phyloP scores from a whole-genome alignment of 306 rosid genomes.

The Sicyos edulis region DNA sequence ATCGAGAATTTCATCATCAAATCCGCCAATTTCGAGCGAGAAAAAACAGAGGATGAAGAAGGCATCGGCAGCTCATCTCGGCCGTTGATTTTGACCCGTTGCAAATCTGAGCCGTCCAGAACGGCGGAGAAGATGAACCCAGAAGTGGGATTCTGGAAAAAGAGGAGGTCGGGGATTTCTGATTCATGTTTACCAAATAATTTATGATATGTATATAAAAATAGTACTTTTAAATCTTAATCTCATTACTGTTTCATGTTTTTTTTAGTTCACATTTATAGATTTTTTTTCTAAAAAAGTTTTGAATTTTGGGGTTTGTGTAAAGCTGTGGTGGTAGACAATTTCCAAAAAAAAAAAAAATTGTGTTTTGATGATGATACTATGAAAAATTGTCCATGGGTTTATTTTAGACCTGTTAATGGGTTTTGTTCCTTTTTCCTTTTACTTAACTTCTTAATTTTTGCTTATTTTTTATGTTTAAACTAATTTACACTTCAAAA shows the following conservation, averaged over 20 bases:
- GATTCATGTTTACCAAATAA: constrained; percentile 36
- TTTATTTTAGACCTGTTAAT: not conserved
- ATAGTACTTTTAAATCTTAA: not conserved
- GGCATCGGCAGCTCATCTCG: constrained; percentile 1
- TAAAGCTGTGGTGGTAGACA: constrained; percentile 10
- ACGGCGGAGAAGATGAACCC: constrained; percentile 48
- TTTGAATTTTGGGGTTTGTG: not conserved
- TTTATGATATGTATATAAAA: constrained; percentile 29
- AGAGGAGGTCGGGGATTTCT: constrained; percentile 40
- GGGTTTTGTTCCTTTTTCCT: not conserved
- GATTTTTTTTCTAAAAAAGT: not conserved
- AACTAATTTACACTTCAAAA: too few relatives aligned
- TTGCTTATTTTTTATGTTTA: too few relatives aligned
- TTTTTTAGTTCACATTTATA: too few relatives aligned
- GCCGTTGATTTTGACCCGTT: constrained; percentile 58
- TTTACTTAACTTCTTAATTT: too few relatives aligned
- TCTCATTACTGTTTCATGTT: too few relatives aligned
- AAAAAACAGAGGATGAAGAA: constrained; percentile 21
- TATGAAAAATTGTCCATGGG: not conserved
- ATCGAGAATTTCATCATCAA: constrained; percentile 18
- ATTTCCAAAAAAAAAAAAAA: not conserved
- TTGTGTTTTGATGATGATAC: not conserved
- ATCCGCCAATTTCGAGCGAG: constrained; percentile 21
- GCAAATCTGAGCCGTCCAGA: constrained; percentile 85
- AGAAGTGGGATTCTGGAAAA: constrained; percentile 40